These are phyloP conservation scores for Grigorovia yakushimaensis DNA, from an alignment of 805 yeast genomes.

Conservation along the genomic window DNA sequence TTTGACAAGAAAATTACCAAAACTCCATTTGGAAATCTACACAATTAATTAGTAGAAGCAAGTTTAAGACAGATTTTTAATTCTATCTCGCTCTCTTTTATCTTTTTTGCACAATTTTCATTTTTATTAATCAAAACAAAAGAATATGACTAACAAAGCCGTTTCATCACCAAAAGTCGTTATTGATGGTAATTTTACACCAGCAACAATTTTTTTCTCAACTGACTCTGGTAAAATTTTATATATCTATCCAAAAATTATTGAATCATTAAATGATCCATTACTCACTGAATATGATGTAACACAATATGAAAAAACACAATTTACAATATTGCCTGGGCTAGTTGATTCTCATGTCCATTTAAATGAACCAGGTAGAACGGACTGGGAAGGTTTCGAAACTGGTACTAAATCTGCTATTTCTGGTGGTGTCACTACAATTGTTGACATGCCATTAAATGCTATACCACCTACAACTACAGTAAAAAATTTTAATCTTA, in stretches of 20 bases:
- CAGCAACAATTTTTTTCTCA: conserved; percentile 62
- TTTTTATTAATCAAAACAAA: background rate
- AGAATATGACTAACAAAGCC: conserved; percentile 33
- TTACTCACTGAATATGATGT: conserved; percentile 36
- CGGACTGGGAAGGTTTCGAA: conserved; percentile 98
- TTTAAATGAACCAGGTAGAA: conserved; percentile 93
- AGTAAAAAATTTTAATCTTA: conserved; percentile 60
- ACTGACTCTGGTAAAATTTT: conserved; percentile 48
- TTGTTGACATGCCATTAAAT: conserved; percentile 91
- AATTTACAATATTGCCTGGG: conserved; percentile 72
- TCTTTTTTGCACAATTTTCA: too few species aligned
- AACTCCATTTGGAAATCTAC: too few species aligned
- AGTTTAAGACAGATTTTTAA: too few species aligned
- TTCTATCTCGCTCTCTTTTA: background rate
- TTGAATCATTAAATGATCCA: conserved; percentile 25
- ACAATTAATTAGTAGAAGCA: too few species aligned
- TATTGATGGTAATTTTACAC: conserved; percentile 34
- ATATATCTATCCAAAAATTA: conserved; percentile 33
- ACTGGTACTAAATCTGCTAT: conserved; percentile 94
- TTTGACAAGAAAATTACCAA: too few species aligned
- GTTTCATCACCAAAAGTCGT: conserved; percentile 53
- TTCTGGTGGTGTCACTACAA: conserved; percentile 92
- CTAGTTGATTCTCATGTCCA: conserved; percentile 92
- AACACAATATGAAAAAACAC: conserved; percentile 41
- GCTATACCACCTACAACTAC: conserved; percentile 95